phyloP scores from a whole-genome alignment of 257 asterid species.

The Coffea canephora region DNA sequence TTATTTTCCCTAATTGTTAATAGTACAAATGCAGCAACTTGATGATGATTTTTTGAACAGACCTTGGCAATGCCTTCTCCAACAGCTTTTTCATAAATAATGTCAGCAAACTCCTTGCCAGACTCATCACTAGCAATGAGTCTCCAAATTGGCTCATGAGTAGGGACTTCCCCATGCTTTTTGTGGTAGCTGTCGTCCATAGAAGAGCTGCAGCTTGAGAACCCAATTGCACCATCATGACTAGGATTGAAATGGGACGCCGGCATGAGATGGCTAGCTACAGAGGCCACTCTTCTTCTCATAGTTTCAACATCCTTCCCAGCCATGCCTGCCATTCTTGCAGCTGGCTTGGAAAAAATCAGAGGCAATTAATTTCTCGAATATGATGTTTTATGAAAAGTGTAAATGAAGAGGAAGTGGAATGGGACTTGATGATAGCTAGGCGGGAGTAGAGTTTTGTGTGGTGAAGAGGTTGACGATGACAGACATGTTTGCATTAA shows the following conservation, averaged over 20 bases:
- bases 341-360: background rate
- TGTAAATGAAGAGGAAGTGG: background rate
- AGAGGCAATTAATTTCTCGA: background rate
- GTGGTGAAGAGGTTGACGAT: constrained; percentile 4
- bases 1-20: no score
- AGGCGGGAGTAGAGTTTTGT: background rate
- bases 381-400: background rate
- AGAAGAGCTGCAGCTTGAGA: constrained; percentile 45
- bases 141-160: constrained; percentile 63
- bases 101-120: constrained; percentile 68
- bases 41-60: background rate
- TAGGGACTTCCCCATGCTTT: constrained; percentile 74
- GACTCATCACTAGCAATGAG: constrained; percentile 46
- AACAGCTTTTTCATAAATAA: constrained; percentile 76
- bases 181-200: constrained; percentile 66
- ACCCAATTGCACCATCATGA: no score
- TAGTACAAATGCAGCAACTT: background rate
- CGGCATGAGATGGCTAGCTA: constrained; percentile 12
- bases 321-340: constrained; percentile 46
- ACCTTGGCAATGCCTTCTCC: constrained; percentile 98
- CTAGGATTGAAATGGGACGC: constrained; percentile 17
- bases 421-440: background rate
- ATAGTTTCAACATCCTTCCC: constrained; percentile 33
- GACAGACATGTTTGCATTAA: constrained; percentile 1
- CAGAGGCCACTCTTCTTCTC: constrained; percentile 12